A percentile compares a stretch with the other conserved stretches of the same genome.
phyloP scores from a whole-genome alignment of 495 filamentous ascomycete species.

The Letharia columbiana region DNA sequence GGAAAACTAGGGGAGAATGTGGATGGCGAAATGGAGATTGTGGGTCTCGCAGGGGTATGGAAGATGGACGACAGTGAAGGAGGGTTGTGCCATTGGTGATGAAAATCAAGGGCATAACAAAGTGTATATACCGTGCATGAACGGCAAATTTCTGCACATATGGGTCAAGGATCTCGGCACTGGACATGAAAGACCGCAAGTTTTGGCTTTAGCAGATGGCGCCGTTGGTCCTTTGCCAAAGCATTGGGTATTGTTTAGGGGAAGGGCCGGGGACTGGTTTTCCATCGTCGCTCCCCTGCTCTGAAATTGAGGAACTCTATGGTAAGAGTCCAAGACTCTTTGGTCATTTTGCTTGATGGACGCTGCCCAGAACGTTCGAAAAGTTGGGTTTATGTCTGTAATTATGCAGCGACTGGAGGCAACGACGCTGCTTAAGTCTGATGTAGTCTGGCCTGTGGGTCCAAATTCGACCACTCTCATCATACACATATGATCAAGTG shows the following conservation, averaged over 20 bases:
- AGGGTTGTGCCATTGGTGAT: conserved; percentile 59
- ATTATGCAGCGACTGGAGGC: background rate
- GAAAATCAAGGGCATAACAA: background rate
- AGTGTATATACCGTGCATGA: background rate
- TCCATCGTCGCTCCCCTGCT: background rate
- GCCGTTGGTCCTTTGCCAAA: background rate
- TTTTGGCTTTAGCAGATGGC: conserved; percentile 5
- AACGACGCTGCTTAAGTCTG: background rate
- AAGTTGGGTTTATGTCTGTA: background rate
- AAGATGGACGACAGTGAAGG: conserved; percentile 74
- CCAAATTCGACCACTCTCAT: too few species aligned
- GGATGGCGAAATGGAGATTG: conserved; percentile 55
- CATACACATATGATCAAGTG: too few species aligned
- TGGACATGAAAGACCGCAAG: background rate
- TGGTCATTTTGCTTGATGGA: background rate
- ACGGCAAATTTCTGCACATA: background rate
- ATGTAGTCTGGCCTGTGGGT: too few species aligned
- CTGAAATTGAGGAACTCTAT: background rate
- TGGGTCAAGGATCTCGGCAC: background rate
- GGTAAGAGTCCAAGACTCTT: background rate
- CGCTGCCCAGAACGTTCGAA: background rate
- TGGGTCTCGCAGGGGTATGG: conserved; percentile 81
- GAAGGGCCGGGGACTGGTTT: background rate
- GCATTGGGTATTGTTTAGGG: background rate
- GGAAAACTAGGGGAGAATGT: conserved; percentile 61